These are phyloP conservation scores for Vitis rupestris DNA, from an alignment of 164 flowering plant species.

Conservation along the genomic window DNA sequence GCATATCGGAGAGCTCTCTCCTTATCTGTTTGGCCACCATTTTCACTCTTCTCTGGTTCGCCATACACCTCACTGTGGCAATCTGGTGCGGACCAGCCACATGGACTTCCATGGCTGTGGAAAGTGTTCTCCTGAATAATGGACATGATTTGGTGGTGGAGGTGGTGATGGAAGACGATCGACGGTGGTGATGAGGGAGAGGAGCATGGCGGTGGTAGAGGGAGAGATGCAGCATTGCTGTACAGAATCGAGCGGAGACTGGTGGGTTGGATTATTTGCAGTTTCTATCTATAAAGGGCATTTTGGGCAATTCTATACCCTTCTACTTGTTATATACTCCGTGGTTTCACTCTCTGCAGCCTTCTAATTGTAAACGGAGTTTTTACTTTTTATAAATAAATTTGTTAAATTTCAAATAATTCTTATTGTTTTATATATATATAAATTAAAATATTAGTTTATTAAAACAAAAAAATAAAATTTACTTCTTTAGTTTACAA, in stretches of 20 bases:
- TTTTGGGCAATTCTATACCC: neutral
- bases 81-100: conserved; percentile 1
- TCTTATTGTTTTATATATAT: no score
- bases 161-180: conserved; percentile 3
- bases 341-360: no score
- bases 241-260: neutral
- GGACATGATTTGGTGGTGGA: conserved; percentile 10
- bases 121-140: neutral
- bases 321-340: no score
- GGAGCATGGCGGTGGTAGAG: conserved; percentile 4
- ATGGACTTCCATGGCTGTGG: neutral
- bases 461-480: no score
- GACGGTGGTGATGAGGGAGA: neutral
- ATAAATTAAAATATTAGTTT: no score
- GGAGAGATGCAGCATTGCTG: conserved; percentile 29
- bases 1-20: conserved; percentile 88
- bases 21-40: conserved; percentile 93
- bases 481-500: no score
- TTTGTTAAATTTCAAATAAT: no score
- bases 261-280: no score
- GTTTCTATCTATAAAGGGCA: neutral
- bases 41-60: conserved; percentile 81
- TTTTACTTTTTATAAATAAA: no score
- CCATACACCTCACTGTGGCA: conserved; percentile 63
- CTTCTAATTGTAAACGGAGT: no score